Evolutionary conservation across 176 grass and related monocot genomes (phyloP), one percentile per base, ranked within the genome.

Genomic region (Triticum turgidum): DNA sequence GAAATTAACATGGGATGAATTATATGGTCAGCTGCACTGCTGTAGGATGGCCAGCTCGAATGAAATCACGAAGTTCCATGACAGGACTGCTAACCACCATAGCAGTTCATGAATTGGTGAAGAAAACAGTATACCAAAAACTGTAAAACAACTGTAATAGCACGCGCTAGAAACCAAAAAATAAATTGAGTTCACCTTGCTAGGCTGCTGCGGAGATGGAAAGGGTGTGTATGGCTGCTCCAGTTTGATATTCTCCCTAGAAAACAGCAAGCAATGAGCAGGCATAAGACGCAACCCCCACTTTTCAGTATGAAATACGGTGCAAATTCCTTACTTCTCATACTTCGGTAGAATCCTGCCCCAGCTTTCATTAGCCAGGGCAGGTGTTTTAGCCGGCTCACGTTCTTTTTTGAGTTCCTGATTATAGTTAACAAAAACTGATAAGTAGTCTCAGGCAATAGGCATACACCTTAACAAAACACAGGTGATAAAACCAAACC

Each of bases 141-240:
- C 32, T 45, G 32, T 35, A 85, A 12, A 82, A 15, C 5, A 21
- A 87, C 47, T 54, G 10, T 34, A 65, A 52, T 14, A 49, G 41
- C 59, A 65, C n/a, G 3, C 69, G 15, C 4, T 32, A 56, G 24
- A 61, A 73, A 10, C 41, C 58, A 8, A 35, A 10, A 11, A 17
- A 44, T 56, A 17, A 67, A 22, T 33, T 54, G 61, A 79, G 11
- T 54, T 80, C 51, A 93, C 95, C 95, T 97, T 94, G 92, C 95
- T 94, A 62, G 89, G 92, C 62, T 87, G 95, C 37, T 97, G 95
- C 37, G 95, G 92, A 6, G 95, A 91, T 10, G 95, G 91, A 88
- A 91, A 97, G 18, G 95, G 92, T 62, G 95, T 95, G 67, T 97
- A 97, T 21, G 95, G 91, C 90, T 97, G 94, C 89, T 94, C 89